A percentile compares a stretch with the other conserved stretches of the same genome.
These are phyloP conservation scores for Ilyonectria destructans DNA, from an alignment of 2,329 filamentous ascomycete species.

Conservation along the genomic window DNA sequence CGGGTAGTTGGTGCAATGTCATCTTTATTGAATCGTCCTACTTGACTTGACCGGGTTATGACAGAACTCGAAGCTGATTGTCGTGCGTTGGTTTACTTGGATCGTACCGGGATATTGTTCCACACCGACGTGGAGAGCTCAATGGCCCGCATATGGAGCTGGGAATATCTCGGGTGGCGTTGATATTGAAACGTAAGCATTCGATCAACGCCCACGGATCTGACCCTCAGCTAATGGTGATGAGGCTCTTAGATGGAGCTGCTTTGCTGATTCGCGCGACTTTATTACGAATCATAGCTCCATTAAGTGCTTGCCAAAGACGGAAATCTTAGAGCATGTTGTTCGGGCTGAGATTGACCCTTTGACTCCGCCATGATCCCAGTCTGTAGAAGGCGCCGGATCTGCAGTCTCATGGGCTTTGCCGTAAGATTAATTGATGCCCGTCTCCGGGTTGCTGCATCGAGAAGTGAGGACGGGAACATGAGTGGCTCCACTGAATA, in stretches of 20 bases:
- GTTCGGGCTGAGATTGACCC: not conserved
- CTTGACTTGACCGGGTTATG: not conserved
- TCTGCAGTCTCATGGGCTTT: not conserved
- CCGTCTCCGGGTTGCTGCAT: conserved; percentile 1
- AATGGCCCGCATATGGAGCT: not conserved
- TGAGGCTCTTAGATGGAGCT: not conserved
- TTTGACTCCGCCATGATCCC: not conserved
- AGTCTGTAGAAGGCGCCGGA: not conserved
- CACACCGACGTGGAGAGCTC: not conserved
- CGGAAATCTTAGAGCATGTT: not conserved
- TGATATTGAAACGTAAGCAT: not conserved
- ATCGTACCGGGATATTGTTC: too few relatives aligned
- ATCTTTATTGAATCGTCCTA: not conserved
- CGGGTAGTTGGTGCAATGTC: not conserved
- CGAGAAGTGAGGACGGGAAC: not conserved
- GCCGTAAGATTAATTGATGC: not conserved
- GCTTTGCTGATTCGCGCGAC: not conserved
- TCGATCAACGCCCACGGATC: not conserved
- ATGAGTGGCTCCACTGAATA: not conserved
- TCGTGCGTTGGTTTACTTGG: not conserved
- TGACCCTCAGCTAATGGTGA: not conserved
- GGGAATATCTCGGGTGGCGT: not conserved
- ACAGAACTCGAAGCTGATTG: not conserved
- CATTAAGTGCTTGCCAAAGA: not conserved
- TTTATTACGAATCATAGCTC: not conserved